Base-by-base conservation (phyloP, 306 rosid genomes). In the Begonia masoniana region DNA sequence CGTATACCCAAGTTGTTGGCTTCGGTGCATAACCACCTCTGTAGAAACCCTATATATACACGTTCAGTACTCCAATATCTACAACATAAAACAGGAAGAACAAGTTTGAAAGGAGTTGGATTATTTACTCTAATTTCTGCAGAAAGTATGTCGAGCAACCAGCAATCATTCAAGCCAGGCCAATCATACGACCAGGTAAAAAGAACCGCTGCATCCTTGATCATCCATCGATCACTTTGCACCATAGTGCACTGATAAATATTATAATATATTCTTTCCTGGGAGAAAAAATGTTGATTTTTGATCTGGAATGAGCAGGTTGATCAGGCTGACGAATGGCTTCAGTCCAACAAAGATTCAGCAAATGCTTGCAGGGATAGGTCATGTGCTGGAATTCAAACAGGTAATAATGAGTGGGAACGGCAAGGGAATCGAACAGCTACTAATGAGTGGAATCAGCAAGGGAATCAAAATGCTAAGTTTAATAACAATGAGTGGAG, bases 81-180 rank as follows among this genome's bases (percentile, higher is more conserved):
- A 4, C 39, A 7, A 6, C 39, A 5, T 31, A 31, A 31, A 31
- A 31, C 39, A 31, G 8, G 1, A 31, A 31, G 39, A 3, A 51
- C 36, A 46, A 6, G 13, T 12, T 12, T 12, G 19, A 54, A 7
- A 11, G 7, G 39, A 31, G 39, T 31, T 31, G 9, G 39, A 31
- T 31, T 14, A 10, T 54, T 50, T 41, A 10, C 10, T 12, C 4
- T 4, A 57, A 24, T 11, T 55, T 52, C 12, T 12, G 13, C 1
- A 56, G 13, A 55, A 66, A 62, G 69, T 10, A 86, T 86, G 93
- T 58, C 95, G 5, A 82, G 52, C 61, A 31, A 60, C 39, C 82
- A 82, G n/a, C 81, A 79, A 64, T 58, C 39, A 31, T 31, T 72
- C 66, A 68, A 52, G 43, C 68, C 70, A 24, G 81, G 77, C 73